Evolutionary conservation across 345 rosid species (phyloP).

Genomic region (Acer saccharum): DNA sequence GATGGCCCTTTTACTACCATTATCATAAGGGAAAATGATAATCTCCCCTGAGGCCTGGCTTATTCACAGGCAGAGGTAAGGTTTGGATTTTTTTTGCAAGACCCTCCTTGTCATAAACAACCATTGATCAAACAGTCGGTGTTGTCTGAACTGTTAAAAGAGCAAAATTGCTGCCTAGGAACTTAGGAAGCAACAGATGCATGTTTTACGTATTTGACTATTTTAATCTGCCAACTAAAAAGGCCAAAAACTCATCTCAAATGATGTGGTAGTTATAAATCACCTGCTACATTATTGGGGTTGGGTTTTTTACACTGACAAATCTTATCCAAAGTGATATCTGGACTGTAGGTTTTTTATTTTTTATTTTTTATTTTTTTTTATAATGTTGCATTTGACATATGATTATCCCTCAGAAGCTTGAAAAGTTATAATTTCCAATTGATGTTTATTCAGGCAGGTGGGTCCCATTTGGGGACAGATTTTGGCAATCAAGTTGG

Average conservation of each 20-base stretch:
- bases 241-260: not conserved
- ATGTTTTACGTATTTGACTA: no score
- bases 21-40: no score
- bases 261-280: not conserved
- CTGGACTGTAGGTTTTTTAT: not conserved
- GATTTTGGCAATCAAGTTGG: conserved; percentile 65
- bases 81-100: not conserved
- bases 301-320: not conserved
- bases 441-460: conserved; percentile 47
- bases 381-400: not conserved
- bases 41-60: not conserved
- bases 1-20: not conserved
- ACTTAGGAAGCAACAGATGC: not conserved
- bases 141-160: not conserved
- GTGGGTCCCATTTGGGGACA: conserved; percentile 60
- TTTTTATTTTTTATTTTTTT: not conserved
- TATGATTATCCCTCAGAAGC: not conserved
- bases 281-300: not conserved
- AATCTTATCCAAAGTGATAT: not conserved
- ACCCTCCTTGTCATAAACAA: not conserved
- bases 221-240: no score
- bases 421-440: not conserved
- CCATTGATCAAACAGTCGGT: not conserved
- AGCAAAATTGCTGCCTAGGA: not conserved
- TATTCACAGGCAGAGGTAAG: not conserved